Conservation (phyloP, 2,329 filamentous ascomycete species). For the Ceratocystis albifundus region DNA sequence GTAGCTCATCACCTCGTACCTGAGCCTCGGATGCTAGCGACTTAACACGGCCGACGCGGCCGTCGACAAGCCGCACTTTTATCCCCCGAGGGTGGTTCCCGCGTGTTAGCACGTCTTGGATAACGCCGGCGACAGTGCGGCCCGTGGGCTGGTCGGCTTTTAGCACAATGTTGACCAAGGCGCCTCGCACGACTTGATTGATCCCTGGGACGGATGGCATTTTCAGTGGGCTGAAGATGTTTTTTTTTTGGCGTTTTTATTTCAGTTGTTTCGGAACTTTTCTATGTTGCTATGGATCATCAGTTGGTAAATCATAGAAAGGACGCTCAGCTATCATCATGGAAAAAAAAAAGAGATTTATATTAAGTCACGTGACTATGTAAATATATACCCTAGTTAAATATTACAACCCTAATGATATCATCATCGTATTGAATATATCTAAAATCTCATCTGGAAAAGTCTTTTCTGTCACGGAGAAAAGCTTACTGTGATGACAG, state of each 20-base stretch:
- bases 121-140: slow-evolving; percentile 53
- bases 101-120: slow-evolving; percentile 57
- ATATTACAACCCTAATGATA: too few species aligned
- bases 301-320: too few species aligned
- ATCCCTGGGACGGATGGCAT: slow-evolving; percentile 35
- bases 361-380: too few species aligned
- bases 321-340: too few species aligned
- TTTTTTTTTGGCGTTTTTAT: not conserved
- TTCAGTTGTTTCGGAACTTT: not conserved
- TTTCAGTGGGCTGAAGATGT: not conserved
- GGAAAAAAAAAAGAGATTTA: too few species aligned
- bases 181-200: slow-evolving; percentile 48
- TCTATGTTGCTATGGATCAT: too few species aligned
- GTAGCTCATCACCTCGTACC: slow-evolving; percentile 24
- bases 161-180: slow-evolving; percentile 58
- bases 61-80: slow-evolving; percentile 62
- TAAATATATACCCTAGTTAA: too few species aligned
- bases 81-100: slow-evolving; percentile 68
- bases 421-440: too few species aligned
- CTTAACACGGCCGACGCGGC: slow-evolving; percentile 64
- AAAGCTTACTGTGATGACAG: too few species aligned
- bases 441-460: too few species aligned
- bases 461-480: too few species aligned
- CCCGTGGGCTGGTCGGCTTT: slow-evolving; percentile 68
- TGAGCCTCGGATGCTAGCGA: slow-evolving; percentile 34